phyloP scores from a whole-genome alignment of 495 filamentous ascomycete species.

The Filosporella fistucella region DNA sequence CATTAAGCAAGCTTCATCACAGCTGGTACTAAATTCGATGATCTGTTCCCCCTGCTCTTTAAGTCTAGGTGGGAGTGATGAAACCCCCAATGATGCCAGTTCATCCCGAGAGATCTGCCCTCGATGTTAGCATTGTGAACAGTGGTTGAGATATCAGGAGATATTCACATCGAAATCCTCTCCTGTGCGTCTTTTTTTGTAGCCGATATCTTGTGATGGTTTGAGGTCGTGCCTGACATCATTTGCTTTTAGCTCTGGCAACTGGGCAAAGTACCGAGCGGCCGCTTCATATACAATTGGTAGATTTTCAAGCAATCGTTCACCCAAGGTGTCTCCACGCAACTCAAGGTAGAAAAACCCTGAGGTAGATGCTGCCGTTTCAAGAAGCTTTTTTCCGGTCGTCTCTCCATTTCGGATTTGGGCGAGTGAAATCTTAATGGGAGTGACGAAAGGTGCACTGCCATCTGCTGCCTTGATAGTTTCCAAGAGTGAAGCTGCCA shows the following conservation, averaged over 20 bases:
- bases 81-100: constrained; percentile 2
- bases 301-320: constrained; percentile 11
- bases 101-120: constrained; percentile 11
- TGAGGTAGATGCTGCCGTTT: constrained; percentile 7
- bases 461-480: constrained; percentile 9
- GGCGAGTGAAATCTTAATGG: constrained; percentile 15
- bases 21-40: constrained; percentile 11
- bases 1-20: constrained; percentile 37
- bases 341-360: constrained; percentile 17
- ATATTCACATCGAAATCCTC: too few species aligned
- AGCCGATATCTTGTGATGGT: constrained; percentile 15
- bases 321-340: constrained; percentile 7
- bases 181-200: too few species aligned
- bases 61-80: constrained; percentile 6
- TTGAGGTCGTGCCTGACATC: constrained; percentile 13
- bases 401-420: constrained; percentile 6
- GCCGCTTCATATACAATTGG: constrained; percentile 5
- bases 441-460: constrained; percentile 7
- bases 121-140: too few species aligned
- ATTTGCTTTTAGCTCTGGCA: constrained; percentile 8
- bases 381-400: constrained; percentile 6
- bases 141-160: too few species aligned
- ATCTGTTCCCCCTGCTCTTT: constrained; percentile 5
- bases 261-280: constrained; percentile 11
- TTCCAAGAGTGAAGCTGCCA: constrained; percentile 2